phyloP scores from a whole-genome alignment of 2,329 filamentous ascomycete species.

The Xylaria multiplex region DNA sequence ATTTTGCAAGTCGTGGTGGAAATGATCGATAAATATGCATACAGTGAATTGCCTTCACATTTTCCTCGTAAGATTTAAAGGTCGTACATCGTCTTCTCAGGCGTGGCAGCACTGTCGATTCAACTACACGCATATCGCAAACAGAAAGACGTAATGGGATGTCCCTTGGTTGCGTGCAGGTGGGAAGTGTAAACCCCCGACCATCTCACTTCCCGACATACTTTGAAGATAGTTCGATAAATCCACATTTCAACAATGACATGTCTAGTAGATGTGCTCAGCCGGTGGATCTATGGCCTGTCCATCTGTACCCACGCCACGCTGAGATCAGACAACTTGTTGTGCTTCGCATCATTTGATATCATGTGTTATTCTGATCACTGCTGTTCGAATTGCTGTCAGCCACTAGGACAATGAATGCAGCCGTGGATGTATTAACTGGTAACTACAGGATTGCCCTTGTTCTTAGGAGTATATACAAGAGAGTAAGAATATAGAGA shows the following conservation, averaged over 20 bases:
- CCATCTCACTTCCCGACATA: background rate
- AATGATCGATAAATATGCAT: constrained; percentile 1
- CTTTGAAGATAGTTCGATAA: constrained; percentile 1
- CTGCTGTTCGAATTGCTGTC: background rate
- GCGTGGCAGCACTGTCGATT: background rate
- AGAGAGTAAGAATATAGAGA: background rate
- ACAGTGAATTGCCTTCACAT: background rate
- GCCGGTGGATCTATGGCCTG: background rate
- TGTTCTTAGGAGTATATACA: background rate
- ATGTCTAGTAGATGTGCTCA: background rate
- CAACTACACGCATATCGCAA: too few species aligned
- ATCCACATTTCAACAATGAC: background rate
- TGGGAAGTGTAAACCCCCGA: too few species aligned
- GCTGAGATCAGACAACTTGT: background rate
- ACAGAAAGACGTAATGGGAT: too few species aligned
- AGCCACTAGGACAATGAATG: background rate
- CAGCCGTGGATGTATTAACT: background rate
- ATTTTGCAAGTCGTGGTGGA: constrained; percentile 2
- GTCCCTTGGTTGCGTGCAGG: too few species aligned
- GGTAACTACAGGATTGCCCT: background rate
- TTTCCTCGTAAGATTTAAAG: background rate
- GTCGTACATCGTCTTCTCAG: background rate
- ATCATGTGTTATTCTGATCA: background rate
- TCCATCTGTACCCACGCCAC: background rate
- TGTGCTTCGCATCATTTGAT: background rate